These are phyloP conservation scores for Biancaea sappan DNA, from an alignment of 306 rosid species.

Conservation along the genomic window DNA sequence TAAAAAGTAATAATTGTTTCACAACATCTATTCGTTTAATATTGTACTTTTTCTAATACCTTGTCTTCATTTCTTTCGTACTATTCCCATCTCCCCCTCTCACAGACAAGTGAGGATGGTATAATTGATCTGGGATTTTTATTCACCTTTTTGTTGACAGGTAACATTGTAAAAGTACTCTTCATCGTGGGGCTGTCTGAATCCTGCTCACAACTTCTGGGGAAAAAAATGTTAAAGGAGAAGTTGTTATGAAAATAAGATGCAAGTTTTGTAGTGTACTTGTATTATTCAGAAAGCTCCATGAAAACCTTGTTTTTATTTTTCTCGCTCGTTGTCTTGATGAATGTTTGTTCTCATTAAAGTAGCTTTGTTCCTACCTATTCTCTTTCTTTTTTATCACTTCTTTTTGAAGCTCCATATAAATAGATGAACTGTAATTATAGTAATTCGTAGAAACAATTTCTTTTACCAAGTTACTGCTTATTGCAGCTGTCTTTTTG, in stretches of 20 bases:
- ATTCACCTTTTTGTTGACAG: neutral
- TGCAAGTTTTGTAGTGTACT: neutral
- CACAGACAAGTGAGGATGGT: neutral
- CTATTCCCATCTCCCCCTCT: neutral
- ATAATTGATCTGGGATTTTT: neutral
- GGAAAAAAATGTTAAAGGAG: no score
- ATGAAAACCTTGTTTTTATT: neutral
- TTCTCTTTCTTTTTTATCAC: neutral
- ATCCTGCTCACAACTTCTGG: no score
- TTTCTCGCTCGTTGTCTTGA: neutral
- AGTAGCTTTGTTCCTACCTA: neutral
- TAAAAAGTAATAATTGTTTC: neutral
- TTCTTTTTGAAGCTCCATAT: neutral
- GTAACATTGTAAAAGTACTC: no score
- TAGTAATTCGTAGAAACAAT: neutral
- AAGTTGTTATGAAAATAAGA: neutral
- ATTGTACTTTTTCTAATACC: neutral
- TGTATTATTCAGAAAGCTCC: neutral
- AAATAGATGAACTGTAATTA: neutral
- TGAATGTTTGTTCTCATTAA: neutral
- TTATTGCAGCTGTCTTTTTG: neutral
- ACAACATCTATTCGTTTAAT: neutral
- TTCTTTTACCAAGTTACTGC: constrained; percentile 1
- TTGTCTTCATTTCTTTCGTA: neutral
- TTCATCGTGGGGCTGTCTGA: no score